Evolutionary conservation across 805 yeast genomes (phyloP).

Genomic region (Candida taoyuanica): DNA sequence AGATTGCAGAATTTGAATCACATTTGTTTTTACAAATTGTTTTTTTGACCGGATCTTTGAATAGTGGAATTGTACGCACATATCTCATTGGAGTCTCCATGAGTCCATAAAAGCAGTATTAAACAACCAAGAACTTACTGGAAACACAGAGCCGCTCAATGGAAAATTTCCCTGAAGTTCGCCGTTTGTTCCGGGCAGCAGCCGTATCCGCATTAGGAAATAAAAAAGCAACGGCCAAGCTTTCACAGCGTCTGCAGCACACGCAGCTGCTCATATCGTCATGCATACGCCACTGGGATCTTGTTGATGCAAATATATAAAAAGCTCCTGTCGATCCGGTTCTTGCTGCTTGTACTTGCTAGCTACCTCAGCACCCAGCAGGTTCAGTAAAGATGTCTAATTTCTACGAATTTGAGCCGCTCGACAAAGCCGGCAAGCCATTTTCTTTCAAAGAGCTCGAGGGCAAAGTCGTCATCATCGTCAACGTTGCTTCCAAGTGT

Average conservation of each 20-base stretch:
- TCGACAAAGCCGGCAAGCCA: slow-evolving; percentile 53
- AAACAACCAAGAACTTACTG: no score
- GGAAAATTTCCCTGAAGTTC: not conserved
- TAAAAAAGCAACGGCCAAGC: slow-evolving; percentile 10
- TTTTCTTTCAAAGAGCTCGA: slow-evolving; percentile 56
- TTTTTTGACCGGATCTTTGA: no score
- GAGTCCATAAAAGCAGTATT: no score
- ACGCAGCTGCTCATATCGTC: not conserved
- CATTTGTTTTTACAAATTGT: no score
- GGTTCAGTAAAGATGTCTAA: slow-evolving; percentile 41
- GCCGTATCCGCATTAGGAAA: slow-evolving; percentile 3
- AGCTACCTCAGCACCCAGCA: no score
- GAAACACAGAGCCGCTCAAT: no score
- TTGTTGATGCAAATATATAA: no score
- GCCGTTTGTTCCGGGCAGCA: slow-evolving; percentile 10
- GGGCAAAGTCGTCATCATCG: slow-evolving; percentile 79
- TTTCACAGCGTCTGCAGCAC: not conserved
- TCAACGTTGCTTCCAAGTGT: slow-evolving; percentile 87
- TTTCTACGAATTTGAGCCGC: slow-evolving; percentile 67
- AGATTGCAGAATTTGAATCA: no score
- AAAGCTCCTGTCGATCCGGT: no score
- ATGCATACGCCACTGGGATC: not conserved
- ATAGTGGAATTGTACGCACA: no score
- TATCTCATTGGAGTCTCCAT: no score
- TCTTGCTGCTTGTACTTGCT: not conserved